phyloP scores from a whole-genome alignment of 164 flowering plant species.

The Warburgia ugandensis region DNA sequence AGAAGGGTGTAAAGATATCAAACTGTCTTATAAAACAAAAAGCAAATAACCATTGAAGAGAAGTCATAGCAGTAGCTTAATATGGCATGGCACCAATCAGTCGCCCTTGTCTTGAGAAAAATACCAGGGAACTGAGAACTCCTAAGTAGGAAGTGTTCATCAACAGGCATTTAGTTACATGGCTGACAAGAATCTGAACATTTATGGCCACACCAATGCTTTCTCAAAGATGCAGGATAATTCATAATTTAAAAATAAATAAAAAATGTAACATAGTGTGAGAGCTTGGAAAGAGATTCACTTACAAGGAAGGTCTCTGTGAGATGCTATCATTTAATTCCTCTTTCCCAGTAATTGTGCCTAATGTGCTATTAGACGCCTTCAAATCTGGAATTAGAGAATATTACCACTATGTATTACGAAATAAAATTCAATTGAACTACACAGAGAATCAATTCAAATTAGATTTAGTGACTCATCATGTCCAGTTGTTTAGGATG shows the following conservation, averaged over 20 bases:
- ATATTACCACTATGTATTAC: conserved; percentile 2
- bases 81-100: too few species aligned
- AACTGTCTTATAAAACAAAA: too few species aligned
- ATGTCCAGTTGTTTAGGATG: background rate
- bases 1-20: too few species aligned
- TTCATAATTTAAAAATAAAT: background rate
- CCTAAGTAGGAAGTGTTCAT: background rate
- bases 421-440: conserved; percentile 1
- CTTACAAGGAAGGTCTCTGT: conserved; percentile 30
- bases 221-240: too few species aligned
- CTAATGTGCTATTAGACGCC: conserved; percentile 19
- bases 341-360: conserved; percentile 8
- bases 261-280: background rate
- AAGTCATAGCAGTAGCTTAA: too few species aligned
- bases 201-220: background rate
- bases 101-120: too few species aligned
- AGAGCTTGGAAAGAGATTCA: conserved; percentile 8
- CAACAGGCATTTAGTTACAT: background rate
- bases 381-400: conserved; percentile 19
- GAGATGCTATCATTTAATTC: conserved; percentile 16
- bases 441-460: background rate
- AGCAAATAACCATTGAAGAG: too few species aligned
- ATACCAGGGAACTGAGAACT: background rate
- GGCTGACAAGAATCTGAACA: background rate
- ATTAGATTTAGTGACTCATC: background rate